phyloP scores from a whole-genome alignment of 495 filamentous ascomycete genomes.

The Penicillium turbatum region DNA sequence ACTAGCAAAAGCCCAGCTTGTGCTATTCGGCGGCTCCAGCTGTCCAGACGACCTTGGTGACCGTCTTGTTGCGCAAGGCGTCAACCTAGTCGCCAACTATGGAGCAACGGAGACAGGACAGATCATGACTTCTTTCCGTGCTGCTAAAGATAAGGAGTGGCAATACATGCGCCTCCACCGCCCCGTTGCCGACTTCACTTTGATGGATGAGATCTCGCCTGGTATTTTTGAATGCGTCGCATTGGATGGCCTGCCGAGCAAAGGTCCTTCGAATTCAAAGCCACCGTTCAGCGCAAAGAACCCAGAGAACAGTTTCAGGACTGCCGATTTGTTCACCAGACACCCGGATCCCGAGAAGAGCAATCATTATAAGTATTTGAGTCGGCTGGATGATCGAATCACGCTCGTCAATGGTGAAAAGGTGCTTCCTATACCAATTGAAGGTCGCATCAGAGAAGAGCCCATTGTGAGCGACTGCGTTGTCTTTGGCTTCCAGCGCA shows the following conservation, averaged over 20 bases:
- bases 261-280: constrained; percentile 56
- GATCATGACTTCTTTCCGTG: constrained; percentile 50
- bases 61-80: constrained; percentile 49
- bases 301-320: constrained; percentile 37
- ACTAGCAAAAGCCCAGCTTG: constrained; percentile 40
- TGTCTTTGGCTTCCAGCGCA: constrained; percentile 37
- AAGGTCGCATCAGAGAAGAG: constrained; percentile 43
- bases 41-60: constrained; percentile 56
- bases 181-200: constrained; percentile 33
- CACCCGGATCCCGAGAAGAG: constrained; percentile 44
- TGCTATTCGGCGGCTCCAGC: constrained; percentile 50
- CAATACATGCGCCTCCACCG: constrained; percentile 54
- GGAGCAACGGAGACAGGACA: constrained; percentile 53
- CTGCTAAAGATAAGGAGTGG: constrained; percentile 56
- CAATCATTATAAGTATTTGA: constrained; percentile 57
- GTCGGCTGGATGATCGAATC: constrained; percentile 56
- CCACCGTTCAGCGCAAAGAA: constrained; percentile 53
- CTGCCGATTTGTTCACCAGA: constrained; percentile 46
- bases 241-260: constrained; percentile 57
- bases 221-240: constrained; percentile 57
- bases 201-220: constrained; percentile 53
- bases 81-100: constrained; percentile 52
- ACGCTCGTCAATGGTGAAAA: constrained; percentile 65
- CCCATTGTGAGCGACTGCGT: constrained; percentile 35
- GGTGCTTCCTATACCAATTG: constrained; percentile 60